These are phyloP conservation scores for Besnoitia besnoiti DNA, from an alignment of 169 alveolate genomes.

Conservation along the genomic window DNA sequence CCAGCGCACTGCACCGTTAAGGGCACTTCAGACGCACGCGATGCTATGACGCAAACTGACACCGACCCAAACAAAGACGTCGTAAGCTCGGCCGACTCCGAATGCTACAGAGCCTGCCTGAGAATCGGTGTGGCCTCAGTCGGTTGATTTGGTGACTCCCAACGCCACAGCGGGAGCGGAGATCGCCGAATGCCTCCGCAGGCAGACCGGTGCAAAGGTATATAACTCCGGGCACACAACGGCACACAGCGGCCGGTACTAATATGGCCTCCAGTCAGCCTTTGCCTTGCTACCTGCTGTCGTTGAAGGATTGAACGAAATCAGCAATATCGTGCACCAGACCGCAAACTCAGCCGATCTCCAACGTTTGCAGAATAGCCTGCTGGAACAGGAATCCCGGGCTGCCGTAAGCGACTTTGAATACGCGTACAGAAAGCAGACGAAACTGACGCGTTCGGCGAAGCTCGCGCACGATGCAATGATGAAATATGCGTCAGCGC, in stretches of 20 bases:
- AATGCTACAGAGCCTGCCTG: too few relatives aligned
- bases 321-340: neutral
- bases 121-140: too few relatives aligned
- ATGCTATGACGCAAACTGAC: too few relatives aligned
- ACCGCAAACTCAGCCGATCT: neutral
- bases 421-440: neutral
- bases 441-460: neutral
- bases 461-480: constrained; percentile 15
- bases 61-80: too few relatives aligned
- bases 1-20: too few relatives aligned
- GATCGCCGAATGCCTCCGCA: neutral
- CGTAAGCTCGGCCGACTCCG: too few relatives aligned
- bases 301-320: neutral
- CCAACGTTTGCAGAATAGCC: neutral
- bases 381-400: constrained; percentile 5
- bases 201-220: too few relatives aligned
- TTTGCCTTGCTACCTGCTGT: neutral
- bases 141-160: too few relatives aligned
- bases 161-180: neutral
- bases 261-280: neutral
- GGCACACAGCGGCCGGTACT: neutral
- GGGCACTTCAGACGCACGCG: too few relatives aligned
- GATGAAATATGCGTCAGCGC: constrained; percentile 2
- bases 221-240: neutral
- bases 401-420: neutral